Conservation (phyloP, 192 early-diverging fungal genomes). For the Coemansia erecta region DNA sequence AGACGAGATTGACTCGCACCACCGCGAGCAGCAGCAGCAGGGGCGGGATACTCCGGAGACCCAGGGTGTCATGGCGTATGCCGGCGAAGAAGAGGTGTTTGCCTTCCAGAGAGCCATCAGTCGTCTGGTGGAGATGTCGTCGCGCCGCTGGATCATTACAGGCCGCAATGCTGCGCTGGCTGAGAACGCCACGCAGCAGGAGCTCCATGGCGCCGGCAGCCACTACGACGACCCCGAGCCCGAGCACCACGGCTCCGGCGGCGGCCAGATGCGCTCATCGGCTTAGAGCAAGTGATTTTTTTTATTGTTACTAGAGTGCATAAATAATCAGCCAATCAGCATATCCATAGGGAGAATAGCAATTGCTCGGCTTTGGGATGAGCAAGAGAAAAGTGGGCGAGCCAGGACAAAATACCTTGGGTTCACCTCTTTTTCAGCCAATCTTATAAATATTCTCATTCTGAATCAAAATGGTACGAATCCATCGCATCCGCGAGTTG, state of each 20-base stretch:
- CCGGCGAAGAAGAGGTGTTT: slow-evolving; percentile 91
- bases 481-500: slow-evolving; percentile 3
- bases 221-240: neutral
- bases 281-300: slow-evolving; percentile 1
- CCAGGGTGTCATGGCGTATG: slow-evolving; percentile 17
- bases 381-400: too few relatives aligned
- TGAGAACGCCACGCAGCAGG: slow-evolving; percentile 36
- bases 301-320: neutral
- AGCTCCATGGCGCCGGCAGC: neutral
- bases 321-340: slow-evolving; percentile 3
- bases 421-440: neutral
- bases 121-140: slow-evolving; percentile 91
- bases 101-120: slow-evolving; percentile 92
- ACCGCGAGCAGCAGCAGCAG: slow-evolving; percentile 3
- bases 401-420: too few relatives aligned
- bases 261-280: slow-evolving; percentile 15
- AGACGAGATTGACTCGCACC: slow-evolving; percentile 38
- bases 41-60: neutral
- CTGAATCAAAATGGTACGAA: slow-evolving; percentile 20
- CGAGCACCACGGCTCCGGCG: neutral
- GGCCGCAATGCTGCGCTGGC: slow-evolving; percentile 31
- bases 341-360: neutral
- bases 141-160: slow-evolving; percentile 63
- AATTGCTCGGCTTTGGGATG: neutral
- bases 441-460: neutral